These are phyloP conservation scores for Vigna radiata DNA, from an alignment of 306 rosid genomes.

Conservation along the genomic window DNA sequence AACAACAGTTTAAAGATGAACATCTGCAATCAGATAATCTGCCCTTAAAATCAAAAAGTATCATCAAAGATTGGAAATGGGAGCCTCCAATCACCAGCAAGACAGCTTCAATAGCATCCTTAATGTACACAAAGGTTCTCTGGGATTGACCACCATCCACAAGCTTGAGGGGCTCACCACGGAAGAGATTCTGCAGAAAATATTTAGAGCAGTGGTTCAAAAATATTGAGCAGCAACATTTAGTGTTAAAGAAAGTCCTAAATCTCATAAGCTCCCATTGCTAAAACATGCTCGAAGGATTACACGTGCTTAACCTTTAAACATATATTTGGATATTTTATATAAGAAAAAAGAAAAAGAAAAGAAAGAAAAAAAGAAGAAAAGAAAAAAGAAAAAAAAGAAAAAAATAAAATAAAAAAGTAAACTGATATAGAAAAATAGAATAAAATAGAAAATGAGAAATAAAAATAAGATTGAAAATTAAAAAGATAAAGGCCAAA, in stretches of 20 bases:
- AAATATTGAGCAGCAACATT: background rate
- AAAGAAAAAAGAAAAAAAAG: no score
- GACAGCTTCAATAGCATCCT: slow-evolving; percentile 95
- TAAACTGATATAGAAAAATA: no score
- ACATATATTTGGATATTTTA: no score
- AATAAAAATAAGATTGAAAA: no score
- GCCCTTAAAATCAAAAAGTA: background rate
- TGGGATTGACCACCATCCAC: slow-evolving; percentile 96
- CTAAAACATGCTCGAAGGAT: slow-evolving; percentile 89
- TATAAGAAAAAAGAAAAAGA: no score
- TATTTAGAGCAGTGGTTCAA: slow-evolving; percentile 2
- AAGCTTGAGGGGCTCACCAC: slow-evolving; percentile 89
- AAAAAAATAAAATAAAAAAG: no score
- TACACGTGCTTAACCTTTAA: no score
- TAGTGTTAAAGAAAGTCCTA: background rate
- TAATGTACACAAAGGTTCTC: slow-evolving; percentile 86
- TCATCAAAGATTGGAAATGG: background rate
- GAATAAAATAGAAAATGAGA: no score
- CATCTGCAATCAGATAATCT: background rate
- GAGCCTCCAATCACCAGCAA: slow-evolving; percentile 79
- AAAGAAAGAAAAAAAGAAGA: no score
- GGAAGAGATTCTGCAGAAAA: slow-evolving; percentile 77
- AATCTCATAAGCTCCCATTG: slow-evolving; percentile 52
- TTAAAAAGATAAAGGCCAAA: no score
- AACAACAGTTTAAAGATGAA: background rate